Conservation (phyloP, 441 rosid species). For the Erodium chrysanthum region DNA sequence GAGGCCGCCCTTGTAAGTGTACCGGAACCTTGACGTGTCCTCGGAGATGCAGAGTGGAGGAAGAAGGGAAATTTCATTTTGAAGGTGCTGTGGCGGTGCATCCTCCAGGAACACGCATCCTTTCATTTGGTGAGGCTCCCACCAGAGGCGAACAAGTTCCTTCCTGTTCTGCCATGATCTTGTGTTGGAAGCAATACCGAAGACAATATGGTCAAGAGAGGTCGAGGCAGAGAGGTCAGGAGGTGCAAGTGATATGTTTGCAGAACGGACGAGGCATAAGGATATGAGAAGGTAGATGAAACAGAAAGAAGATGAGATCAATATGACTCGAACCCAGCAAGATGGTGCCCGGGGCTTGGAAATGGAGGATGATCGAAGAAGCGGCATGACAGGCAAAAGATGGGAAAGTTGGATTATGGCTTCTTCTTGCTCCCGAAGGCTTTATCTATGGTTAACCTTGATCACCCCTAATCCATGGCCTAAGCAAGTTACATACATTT, state of each 20-base stretch:
- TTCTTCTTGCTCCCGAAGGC: neutral
- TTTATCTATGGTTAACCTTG: neutral
- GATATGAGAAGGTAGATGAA: neutral
- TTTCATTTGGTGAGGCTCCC: conserved; percentile 50
- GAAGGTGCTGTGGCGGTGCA: conserved; percentile 20
- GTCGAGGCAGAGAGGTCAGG: conserved; percentile 19
- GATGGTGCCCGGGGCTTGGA: neutral
- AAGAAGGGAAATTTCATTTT: conserved; percentile 12
- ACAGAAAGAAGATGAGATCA: neutral
- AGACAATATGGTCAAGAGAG: conserved; percentile 47
- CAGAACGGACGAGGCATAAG: neutral
- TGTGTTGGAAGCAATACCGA: conserved; percentile 57
- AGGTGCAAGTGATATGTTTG: neutral
- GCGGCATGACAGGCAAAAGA: neutral
- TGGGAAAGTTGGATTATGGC: neutral
- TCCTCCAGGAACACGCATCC: conserved; percentile 71
- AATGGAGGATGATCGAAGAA: neutral
- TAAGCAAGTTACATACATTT: neutral
- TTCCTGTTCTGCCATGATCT: conserved; percentile 48
- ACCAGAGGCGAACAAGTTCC: conserved; percentile 67
- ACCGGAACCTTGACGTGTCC: conserved; percentile 65
- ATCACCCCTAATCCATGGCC: neutral
- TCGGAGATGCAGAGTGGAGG: conserved; percentile 62
- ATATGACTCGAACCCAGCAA: neutral
- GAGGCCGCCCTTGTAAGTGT: conserved; percentile 45